phyloP scores from a whole-genome alignment of 2,329 filamentous ascomycete species.

The Whalleya microplaca region DNA sequence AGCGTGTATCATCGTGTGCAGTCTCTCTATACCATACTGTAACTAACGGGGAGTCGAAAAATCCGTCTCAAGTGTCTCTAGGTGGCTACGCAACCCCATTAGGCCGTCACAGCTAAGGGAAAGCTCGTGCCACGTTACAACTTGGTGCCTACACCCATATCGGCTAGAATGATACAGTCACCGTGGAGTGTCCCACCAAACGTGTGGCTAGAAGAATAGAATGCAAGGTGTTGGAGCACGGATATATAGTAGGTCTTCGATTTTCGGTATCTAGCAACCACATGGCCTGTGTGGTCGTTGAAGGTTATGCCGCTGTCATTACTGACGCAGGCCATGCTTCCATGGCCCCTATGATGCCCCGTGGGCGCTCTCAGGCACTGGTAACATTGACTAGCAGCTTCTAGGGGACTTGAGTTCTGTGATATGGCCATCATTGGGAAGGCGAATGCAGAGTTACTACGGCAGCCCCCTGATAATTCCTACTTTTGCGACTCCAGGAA shows the following conservation, averaged over 20 bases:
- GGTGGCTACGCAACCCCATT: constrained; percentile 11
- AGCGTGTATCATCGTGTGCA: constrained; percentile 10
- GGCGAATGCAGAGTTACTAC: constrained; percentile 46
- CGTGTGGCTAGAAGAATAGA: constrained; percentile 35
- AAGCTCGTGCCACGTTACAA: constrained; percentile 18
- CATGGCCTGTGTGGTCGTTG: constrained; percentile 16
- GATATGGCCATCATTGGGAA: constrained; percentile 46
- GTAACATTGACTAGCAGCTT: constrained; percentile 29
- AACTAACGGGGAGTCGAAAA: constrained; percentile 6
- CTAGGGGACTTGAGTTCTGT: constrained; percentile 30
- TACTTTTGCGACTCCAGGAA: constrained; percentile 55
- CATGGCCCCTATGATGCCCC: neutral
- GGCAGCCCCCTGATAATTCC: constrained; percentile 42
- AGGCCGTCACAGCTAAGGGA: constrained; percentile 3
- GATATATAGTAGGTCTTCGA: constrained; percentile 31
- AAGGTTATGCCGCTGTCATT: constrained; percentile 27
- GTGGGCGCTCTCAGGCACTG: constrained; percentile 21
- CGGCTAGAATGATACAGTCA: constrained; percentile 10
- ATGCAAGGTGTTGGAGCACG: constrained; percentile 36
- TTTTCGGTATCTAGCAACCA: constrained; percentile 1
- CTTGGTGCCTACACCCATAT: constrained; percentile 8
- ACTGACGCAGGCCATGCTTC: constrained; percentile 28
- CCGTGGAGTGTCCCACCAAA: constrained; percentile 12
- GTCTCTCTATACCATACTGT: constrained; percentile 7
- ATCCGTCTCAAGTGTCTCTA: constrained; percentile 4